Base-by-base conservation (phyloP, 345 rosid genomes). In the Euclidium syriacum region DNA sequence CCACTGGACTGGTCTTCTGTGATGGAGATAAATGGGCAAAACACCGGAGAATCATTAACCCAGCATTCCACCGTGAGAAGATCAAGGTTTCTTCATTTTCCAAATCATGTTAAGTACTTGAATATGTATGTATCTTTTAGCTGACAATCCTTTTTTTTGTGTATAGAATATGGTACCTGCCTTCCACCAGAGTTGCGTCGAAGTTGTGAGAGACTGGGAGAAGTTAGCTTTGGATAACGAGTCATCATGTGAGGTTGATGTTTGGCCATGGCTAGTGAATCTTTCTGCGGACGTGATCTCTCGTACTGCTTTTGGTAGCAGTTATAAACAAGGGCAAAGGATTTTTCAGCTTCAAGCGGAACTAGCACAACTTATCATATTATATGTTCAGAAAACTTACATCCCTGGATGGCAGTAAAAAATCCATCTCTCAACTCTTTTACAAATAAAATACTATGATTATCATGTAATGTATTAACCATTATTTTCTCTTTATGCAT, bases 221-320 rank as follows among this genome's bases (percentile, higher is more conserved):
- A 40, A 56, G 18, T 12, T 79, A 30, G 47, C 30, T 0, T 62
- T 40, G 2, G 23, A 17, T 0, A 52, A 73, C 5, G 64, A 55
- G 39, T 66, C 57, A 0, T 55, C 73, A 0, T 53, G 43, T 52
- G 80, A 79, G 40, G 17, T 78, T 0, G 76, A 76, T n/a, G 66
- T 59, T 19, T 73, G 75, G 79, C 79, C 70, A 0, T 27, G 49
- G n/a, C 69, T 79, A 42, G 30, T 18, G 47, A 67, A 25, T 33
- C 48, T 79, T 38, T 46, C 80, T 0, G 15, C 54, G 4, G 80
- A 79, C 49, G 78, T 63, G 27, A 79, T 79, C 20, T 75, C 82
- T 32, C 73, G 73, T 29, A 72, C 73, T 14, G 79, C 81, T 12
- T 78, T 78, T 18, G 74, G 81, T 0, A 71, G 72, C 26, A 75